Percentiles rank a stretch among this genome's conserved stretches.
phyloP scores from a whole-genome alignment of 768 basidiomycete species.

The Collybia sordida region DNA sequence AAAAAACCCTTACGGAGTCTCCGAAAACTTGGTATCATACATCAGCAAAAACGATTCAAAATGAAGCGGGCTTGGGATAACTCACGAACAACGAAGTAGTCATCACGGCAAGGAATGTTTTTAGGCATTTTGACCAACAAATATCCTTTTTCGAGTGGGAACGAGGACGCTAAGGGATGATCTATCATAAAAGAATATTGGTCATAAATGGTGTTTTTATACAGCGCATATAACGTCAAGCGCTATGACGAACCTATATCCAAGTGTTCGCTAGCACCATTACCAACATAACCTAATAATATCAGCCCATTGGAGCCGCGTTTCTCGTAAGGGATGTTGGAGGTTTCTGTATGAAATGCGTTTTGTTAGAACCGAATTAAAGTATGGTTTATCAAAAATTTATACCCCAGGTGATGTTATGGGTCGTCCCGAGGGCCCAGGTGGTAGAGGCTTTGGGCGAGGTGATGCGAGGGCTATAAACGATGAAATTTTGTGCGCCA shows the following conservation, averaged over 20 bases:
- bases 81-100: slow-evolving; percentile 27
- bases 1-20: slow-evolving; percentile 22
- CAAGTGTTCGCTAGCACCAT: slow-evolving; percentile 42
- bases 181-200: slow-evolving; percentile 8
- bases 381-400: background rate
- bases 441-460: slow-evolving; percentile 14
- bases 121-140: slow-evolving; percentile 14
- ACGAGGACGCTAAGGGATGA: slow-evolving; percentile 25
- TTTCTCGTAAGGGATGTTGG: slow-evolving; percentile 34
- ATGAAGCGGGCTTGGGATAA: background rate
- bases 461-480: slow-evolving; percentile 22
- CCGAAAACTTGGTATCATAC: slow-evolving; percentile 22
- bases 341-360: slow-evolving; percentile 15
- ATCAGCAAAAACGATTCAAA: background rate
- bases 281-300: slow-evolving; percentile 37
- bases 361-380: slow-evolving; percentile 1
- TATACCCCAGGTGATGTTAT: slow-evolving; percentile 24
- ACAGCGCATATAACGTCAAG: background rate
- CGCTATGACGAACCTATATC: slow-evolving; percentile 38
- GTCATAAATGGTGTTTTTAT: background rate
- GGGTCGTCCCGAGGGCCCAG: slow-evolving; percentile 18
- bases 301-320: slow-evolving; percentile 32
- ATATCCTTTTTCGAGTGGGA: slow-evolving; percentile 16
- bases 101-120: slow-evolving; percentile 12
- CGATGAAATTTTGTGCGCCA: slow-evolving; percentile 13